These are phyloP conservation scores for Didymella keratinophila DNA, from an alignment of 2,329 filamentous ascomycete species.

Conservation along the genomic window DNA sequence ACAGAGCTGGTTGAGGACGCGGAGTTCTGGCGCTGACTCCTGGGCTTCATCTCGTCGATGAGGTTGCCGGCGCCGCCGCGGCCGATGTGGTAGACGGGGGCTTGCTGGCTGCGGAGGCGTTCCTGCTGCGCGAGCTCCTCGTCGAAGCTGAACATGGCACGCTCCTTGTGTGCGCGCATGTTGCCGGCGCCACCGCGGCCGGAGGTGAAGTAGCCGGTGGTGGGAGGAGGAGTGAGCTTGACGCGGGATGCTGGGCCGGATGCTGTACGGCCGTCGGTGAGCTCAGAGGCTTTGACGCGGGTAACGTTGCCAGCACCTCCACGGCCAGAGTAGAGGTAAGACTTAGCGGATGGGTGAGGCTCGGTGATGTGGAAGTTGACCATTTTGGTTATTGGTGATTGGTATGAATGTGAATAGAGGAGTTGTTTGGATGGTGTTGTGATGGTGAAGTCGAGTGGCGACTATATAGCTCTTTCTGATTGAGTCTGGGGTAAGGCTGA, in stretches of 20 bases:
- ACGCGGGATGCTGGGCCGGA: conserved; percentile 59
- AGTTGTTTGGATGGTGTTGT: conserved; percentile 20
- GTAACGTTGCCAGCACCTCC: conserved; percentile 67
- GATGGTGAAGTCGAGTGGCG: conserved; percentile 25
- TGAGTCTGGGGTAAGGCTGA: conserved; percentile 24
- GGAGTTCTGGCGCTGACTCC: conserved; percentile 40
- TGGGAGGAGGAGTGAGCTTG: conserved; percentile 57
- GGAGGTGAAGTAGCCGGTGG: conserved; percentile 65
- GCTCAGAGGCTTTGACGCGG: conserved; percentile 62
- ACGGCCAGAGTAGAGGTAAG: conserved; percentile 62
- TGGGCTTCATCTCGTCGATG: conserved; percentile 51
- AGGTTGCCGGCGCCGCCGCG: conserved; percentile 68
- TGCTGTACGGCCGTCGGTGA: conserved; percentile 58
- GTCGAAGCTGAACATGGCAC: conserved; percentile 73
- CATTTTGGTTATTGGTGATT: conserved; percentile 43
- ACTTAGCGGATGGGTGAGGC: conserved; percentile 66
- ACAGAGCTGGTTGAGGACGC: conserved; percentile 39
- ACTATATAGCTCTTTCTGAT: conserved; percentile 14
- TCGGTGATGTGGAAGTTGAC: conserved; percentile 64
- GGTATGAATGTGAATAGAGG: conserved; percentile 12
- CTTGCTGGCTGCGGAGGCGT: conserved; percentile 61
- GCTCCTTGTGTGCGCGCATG: conserved; percentile 61
- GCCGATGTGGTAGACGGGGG: conserved; percentile 70
- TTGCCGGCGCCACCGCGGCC: conserved; percentile 75
- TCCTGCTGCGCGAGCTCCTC: conserved; percentile 69